phyloP scores from a whole-genome alignment of 1,139 yeast species.

The Pichia kudriavzevii region DNA sequence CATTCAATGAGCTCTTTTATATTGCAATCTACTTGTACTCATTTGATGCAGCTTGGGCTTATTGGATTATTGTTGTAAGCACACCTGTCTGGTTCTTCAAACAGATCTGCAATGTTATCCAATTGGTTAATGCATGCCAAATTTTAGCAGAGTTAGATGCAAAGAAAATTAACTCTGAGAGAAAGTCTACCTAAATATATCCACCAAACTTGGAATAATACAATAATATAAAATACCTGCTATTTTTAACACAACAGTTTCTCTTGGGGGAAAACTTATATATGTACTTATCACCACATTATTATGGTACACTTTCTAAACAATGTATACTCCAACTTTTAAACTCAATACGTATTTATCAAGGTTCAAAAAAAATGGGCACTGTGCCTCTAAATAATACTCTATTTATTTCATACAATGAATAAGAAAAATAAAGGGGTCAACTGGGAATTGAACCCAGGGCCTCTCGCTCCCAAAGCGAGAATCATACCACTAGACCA shows the following conservation, averaged over 20 bases:
- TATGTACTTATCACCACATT: no score
- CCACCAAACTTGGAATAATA: neutral
- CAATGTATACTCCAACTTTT: no score
- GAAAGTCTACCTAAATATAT: constrained; percentile 7
- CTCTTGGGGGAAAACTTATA: no score
- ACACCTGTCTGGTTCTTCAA: constrained; percentile 88
- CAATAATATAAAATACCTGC: no score
- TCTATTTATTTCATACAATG: no score
- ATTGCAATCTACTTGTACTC: constrained; percentile 78
- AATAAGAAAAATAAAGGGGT: constrained; percentile 21
- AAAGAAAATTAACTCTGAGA: constrained; percentile 32
- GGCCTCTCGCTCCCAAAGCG: constrained; percentile 41
- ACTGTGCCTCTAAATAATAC: no score
- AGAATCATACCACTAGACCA: constrained; percentile 43
- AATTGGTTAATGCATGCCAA: constrained; percentile 77
- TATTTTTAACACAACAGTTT: neutral
- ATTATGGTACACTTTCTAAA: no score
- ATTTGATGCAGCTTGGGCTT: constrained; percentile 51
- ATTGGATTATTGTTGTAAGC: constrained; percentile 54
- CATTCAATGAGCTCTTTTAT: constrained; percentile 87
- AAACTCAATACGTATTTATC: no score
- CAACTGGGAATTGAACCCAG: constrained; percentile 31
- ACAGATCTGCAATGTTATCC: constrained; percentile 85
- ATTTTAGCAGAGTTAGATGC: constrained; percentile 79
- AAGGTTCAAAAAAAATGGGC: no score